Base-by-base conservation (phyloP, 2,329 filamentous ascomycete genomes). In the Aaosphaeria pasadenensis region DNA sequence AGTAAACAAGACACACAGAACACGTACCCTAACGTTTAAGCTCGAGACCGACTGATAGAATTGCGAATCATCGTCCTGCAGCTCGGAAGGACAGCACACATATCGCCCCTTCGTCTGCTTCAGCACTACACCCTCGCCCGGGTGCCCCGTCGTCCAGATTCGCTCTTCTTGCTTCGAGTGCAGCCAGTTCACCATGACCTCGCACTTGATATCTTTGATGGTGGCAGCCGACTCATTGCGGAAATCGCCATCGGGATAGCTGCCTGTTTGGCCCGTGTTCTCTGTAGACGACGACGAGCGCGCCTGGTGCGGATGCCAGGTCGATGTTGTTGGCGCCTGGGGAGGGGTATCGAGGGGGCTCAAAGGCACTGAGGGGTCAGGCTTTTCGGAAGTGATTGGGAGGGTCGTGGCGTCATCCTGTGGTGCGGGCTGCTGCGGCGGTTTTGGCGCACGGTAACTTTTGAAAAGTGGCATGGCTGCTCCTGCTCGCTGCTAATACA, bases 131-230 rank as follows among this genome's bases (percentile, higher is more conserved):
- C 80, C 81, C 63, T 83, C 79, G 9, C 77, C 76, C 7, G 70
- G 59, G n/a, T 36, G 7, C 24, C 63, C 67, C 28, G 66, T 67
- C 3, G 72, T 75, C 79, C 80, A 82, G 31, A 78, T 63, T 47
- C 68, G 72, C 59, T 84, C 79, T 52, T 82, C 72, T 52, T 85
- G 82, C 58, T 83, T 79, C 49, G 83, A 78, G 60, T 84, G 80
- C 2, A 86, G 73, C 76, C 79, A 85, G 56, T 79, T 83, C 57
- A 82, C 82, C 74, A 84, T 81, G 53, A 86, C 77, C 60, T 85
- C 80, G 54, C 73, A 76, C 60, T 81, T 83, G 59, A 83, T 75
- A 50, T 82, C 77, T 42, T 73, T 63, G 42, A 81, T 66, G 39
- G 72, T 74, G 32, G 78, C 74, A 44, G 68, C 66, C 31, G 68